A percentile compares a stretch with the other conserved stretches of the same genome.
phyloP scores from a whole-genome alignment of 805 yeast species.

The Candida sonorensis region DNA sequence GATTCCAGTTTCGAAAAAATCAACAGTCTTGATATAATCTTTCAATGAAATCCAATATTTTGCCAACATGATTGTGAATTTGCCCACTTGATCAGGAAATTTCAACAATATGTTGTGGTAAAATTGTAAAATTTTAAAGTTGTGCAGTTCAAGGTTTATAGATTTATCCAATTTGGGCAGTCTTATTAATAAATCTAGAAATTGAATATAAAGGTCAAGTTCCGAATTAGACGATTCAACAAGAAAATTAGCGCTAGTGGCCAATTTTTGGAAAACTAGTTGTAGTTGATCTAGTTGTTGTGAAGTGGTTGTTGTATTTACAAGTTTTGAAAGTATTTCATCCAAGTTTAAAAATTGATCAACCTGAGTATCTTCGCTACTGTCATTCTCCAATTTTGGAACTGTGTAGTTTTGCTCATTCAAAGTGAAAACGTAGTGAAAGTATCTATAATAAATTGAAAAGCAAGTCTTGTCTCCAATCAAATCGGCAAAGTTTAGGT shows the following conservation, averaged over 20 bases:
- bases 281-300: conserved; percentile 8
- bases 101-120: conserved; percentile 29
- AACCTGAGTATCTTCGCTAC: no score
- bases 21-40: conserved; percentile 32
- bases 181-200: conserved; percentile 33
- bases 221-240: conserved; percentile 35
- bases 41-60: conserved; percentile 37
- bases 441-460: conserved; percentile 28
- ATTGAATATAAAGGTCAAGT: conserved; percentile 41
- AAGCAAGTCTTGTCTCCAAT: conserved; percentile 36
- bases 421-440: conserved; percentile 10
- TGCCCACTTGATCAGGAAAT: conserved; percentile 57
- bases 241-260: conserved; percentile 29
- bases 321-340: no score
- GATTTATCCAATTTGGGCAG: conserved; percentile 1
- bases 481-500: conserved; percentile 38
- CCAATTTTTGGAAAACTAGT: conserved; percentile 25
- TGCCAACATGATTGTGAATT: conserved; percentile 41
- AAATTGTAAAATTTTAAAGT: conserved; percentile 11
- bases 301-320: conserved; percentile 12
- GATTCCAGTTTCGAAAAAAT: conserved; percentile 43
- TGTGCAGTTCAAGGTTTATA: conserved; percentile 1
- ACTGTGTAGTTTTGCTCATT: conserved; percentile 1
- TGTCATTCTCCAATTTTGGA: background rate
- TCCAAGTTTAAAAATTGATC: no score